Percentiles rank a stretch among this genome's conserved stretches.
These are phyloP conservation scores for Penicillium digitatum DNA, from an alignment of 2,329 filamentous ascomycete genomes.

Conservation along the genomic window DNA sequence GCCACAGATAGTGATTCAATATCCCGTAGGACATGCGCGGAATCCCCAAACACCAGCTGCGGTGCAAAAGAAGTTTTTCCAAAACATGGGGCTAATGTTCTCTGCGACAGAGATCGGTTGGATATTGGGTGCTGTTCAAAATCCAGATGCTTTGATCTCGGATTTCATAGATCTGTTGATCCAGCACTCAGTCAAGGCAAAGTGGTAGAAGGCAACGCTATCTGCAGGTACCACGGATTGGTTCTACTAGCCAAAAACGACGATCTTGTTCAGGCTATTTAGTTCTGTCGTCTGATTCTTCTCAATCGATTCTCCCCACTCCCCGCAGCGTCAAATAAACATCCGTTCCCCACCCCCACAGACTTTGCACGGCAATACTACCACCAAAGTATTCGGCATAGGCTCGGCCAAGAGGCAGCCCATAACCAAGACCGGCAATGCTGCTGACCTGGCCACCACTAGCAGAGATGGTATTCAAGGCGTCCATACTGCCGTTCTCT, in stretches of 20 bases:
- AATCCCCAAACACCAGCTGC: slow-evolving; percentile 11
- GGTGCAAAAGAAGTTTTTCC: slow-evolving; percentile 16
- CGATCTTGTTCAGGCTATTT: slow-evolving; percentile 5
- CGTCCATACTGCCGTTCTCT: slow-evolving; percentile 58
- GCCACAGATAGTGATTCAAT: slow-evolving; percentile 36
- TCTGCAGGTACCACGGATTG: background rate
- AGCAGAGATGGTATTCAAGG: slow-evolving; percentile 69
- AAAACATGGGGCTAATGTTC: slow-evolving; percentile 21
- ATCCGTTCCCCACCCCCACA: slow-evolving; percentile 86
- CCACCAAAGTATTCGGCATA: slow-evolving; percentile 99
- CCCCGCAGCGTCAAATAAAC: slow-evolving; percentile 61
- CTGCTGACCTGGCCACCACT: slow-evolving; percentile 70
- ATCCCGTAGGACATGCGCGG: slow-evolving; percentile 22
- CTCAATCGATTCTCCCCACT: slow-evolving; percentile 50
- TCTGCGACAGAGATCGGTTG: slow-evolving; percentile 10
- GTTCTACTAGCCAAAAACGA: background rate
- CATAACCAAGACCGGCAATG: slow-evolving; percentile 91
- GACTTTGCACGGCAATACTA: slow-evolving; percentile 87
- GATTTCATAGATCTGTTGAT: slow-evolving; percentile 20
- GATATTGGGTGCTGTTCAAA: slow-evolving; percentile 12
- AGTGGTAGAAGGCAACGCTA: slow-evolving; percentile 6
- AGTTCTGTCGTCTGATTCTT: background rate
- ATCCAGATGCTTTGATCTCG: slow-evolving; percentile 10
- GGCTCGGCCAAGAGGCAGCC: slow-evolving; percentile 80
- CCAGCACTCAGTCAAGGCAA: background rate